Percentiles rank a stretch among this genome's conserved stretches.
Evolutionary conservation across 805 yeast species (phyloP).

Genomic region (Lachancea dasiensis): DNA sequence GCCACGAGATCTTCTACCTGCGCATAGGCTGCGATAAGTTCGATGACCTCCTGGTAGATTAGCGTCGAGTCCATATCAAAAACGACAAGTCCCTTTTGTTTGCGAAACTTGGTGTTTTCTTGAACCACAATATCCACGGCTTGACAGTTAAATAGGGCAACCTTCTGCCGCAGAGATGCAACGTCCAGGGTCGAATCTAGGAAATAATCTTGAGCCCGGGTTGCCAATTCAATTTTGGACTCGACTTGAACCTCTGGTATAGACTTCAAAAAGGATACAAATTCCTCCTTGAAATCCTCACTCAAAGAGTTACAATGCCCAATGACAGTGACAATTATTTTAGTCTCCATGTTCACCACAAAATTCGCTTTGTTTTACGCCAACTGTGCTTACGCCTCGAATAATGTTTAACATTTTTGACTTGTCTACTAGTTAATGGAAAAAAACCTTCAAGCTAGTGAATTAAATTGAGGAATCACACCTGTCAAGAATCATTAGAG

Average conservation of each 20-base stretch:
- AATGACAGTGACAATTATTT: conserved; percentile 14
- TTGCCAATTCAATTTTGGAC: conserved; percentile 11
- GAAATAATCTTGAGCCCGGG: conserved; percentile 17
- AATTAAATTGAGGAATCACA: no score
- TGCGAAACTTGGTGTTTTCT: conserved; percentile 19
- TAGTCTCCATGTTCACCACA: neutral
- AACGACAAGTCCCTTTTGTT: conserved; percentile 52
- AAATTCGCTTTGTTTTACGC: neutral
- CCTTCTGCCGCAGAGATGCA: neutral
- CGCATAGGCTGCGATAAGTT: conserved; percentile 91
- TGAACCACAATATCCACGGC: conserved; percentile 25
- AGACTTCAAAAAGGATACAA: conserved; percentile 1
- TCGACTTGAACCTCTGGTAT: conserved; percentile 6
- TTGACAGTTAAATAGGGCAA: conserved; percentile 1
- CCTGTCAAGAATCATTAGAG: no score
- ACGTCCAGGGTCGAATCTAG: neutral
- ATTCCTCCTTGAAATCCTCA: conserved; percentile 1
- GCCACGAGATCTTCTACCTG: conserved; percentile 82
- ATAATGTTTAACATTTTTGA: no score
- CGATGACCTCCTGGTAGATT: conserved; percentile 94
- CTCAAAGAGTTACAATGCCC: conserved; percentile 12
- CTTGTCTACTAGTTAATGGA: no score
- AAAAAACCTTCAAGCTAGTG: no score
- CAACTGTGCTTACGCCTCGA: no score
- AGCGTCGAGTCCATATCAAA: conserved; percentile 98